These are phyloP conservation scores for Lachancea meyersii DNA, from an alignment of 805 yeast genomes.

Conservation along the genomic window DNA sequence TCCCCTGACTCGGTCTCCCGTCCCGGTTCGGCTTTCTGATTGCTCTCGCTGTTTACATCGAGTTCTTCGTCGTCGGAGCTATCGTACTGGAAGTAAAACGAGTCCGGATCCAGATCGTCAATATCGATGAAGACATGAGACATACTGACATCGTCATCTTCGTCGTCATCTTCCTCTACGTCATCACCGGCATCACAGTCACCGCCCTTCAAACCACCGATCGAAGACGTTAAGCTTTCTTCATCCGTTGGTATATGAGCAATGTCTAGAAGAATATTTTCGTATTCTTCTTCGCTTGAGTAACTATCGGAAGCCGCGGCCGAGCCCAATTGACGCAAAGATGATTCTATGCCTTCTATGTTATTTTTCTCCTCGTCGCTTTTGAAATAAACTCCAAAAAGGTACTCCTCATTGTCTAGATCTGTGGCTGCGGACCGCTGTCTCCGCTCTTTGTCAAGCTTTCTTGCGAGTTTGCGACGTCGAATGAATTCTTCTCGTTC, in stretches of 20 bases:
- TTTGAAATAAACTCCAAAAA: slow-evolving; percentile 31
- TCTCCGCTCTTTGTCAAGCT: slow-evolving; percentile 17
- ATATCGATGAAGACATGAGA: slow-evolving; percentile 36
- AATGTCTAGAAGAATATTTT: slow-evolving; percentile 30
- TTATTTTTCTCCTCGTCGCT: slow-evolving; percentile 26
- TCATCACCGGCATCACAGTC: slow-evolving; percentile 17
- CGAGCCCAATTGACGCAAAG: slow-evolving; percentile 21
- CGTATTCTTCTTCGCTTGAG: slow-evolving; percentile 29
- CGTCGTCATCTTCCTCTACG: slow-evolving; percentile 27
- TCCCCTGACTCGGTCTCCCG: slow-evolving; percentile 19
- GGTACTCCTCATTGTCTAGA: slow-evolving; percentile 31
- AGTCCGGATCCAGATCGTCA: slow-evolving; percentile 35
- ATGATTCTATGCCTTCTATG: slow-evolving; percentile 19
- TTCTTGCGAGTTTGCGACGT: slow-evolving; percentile 26
- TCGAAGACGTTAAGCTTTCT: slow-evolving; percentile 13
- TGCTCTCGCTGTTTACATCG: slow-evolving; percentile 2
- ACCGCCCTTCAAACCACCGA: slow-evolving; percentile 12
- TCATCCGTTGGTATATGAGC: slow-evolving; percentile 34
- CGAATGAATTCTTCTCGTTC: slow-evolving; percentile 28
- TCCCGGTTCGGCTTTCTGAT: slow-evolving; percentile 12
- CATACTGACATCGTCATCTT: slow-evolving; percentile 36
- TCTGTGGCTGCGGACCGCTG: slow-evolving; percentile 36
- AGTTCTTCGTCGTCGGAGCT: slow-evolving; percentile 40
- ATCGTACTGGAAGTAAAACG: slow-evolving; percentile 32
- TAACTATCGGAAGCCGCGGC: slow-evolving; percentile 17